Conservation (phyloP, 495 filamentous ascomycete genomes). For the Penicillium flavigenum region DNA sequence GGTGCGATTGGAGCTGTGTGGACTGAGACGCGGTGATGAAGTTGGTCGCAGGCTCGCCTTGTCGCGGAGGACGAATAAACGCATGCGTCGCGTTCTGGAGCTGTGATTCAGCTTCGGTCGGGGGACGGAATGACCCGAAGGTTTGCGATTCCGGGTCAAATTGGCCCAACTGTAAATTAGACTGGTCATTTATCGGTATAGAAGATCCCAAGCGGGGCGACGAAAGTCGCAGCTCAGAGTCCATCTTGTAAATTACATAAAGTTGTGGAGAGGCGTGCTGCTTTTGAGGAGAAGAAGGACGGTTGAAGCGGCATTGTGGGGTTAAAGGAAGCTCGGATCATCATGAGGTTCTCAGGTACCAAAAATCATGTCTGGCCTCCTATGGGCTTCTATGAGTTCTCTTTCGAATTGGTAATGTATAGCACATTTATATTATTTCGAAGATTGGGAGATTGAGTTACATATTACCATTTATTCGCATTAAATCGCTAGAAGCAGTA, state of each 20-base stretch:
- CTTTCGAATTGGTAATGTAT: background rate
- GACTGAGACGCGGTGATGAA: slow-evolving; percentile 25
- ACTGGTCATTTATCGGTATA: slow-evolving; percentile 5
- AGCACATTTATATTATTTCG: background rate
- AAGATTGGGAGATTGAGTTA: background rate
- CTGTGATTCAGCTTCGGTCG: slow-evolving; percentile 10
- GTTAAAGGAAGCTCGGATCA: slow-evolving; percentile 15
- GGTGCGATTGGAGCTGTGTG: slow-evolving; percentile 22
- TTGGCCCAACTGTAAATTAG: slow-evolving; percentile 14
- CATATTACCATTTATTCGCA: background rate
- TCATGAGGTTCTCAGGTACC: slow-evolving; percentile 1
- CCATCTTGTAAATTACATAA: slow-evolving; percentile 16
- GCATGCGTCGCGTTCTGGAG: slow-evolving; percentile 16
- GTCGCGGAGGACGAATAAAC: slow-evolving; percentile 15
- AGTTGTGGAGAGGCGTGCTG: slow-evolving; percentile 18
- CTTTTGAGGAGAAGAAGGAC: slow-evolving; percentile 22
- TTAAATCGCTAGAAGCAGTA: background rate
- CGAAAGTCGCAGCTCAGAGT: slow-evolving; percentile 18
- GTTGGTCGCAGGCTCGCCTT: slow-evolving; percentile 20
- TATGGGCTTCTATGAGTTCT: background rate
- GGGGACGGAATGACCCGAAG: slow-evolving; percentile 25
- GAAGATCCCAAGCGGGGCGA: slow-evolving; percentile 14
- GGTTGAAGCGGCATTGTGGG: slow-evolving; percentile 33
- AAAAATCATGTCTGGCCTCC: background rate
- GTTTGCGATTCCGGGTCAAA: slow-evolving; percentile 29